phyloP scores from a whole-genome alignment of 176 grass and related monocot genomes.

The Rhynchospora pubera region DNA sequence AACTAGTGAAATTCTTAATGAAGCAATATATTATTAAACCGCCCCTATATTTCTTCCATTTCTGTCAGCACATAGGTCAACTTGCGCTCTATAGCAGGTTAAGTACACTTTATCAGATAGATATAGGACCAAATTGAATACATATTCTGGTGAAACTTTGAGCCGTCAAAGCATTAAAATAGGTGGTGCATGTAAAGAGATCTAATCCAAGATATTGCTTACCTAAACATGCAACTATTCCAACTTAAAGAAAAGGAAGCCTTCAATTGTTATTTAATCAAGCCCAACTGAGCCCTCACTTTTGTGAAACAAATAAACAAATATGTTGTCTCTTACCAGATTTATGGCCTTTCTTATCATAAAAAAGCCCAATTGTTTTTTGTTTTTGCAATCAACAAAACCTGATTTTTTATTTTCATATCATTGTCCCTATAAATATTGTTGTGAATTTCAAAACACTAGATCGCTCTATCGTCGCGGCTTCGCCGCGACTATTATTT shows the following conservation, averaged over 20 bases:
- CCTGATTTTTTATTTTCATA: not conserved
- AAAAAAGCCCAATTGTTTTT: not conserved
- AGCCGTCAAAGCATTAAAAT: not conserved
- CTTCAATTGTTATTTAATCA: constrained; percentile 2
- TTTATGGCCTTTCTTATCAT: not conserved
- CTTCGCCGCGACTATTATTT: no score
- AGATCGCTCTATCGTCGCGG: no score
- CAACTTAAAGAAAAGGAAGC: not conserved
- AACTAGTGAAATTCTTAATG: not conserved
- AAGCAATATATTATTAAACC: not conserved
- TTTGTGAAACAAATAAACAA: not conserved
- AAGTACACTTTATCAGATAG: not conserved
- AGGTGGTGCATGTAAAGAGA: not conserved
- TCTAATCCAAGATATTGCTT: not conserved
- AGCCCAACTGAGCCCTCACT: not conserved
- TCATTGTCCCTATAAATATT: not conserved
- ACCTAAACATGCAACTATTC: not conserved
- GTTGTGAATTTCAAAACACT: not conserved
- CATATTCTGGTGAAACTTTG: not conserved
- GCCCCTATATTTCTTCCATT: not conserved
- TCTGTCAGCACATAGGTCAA: not conserved
- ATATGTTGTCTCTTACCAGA: no score
- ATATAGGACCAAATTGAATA: not conserved
- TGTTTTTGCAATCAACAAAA: not conserved
- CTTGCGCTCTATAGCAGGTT: not conserved